Percentiles rank a stretch among this genome's conserved stretches.
Evolutionary conservation across 352 stramenopile species (phyloP).

Genomic region (Aphanomyces cochlioides): DNA sequence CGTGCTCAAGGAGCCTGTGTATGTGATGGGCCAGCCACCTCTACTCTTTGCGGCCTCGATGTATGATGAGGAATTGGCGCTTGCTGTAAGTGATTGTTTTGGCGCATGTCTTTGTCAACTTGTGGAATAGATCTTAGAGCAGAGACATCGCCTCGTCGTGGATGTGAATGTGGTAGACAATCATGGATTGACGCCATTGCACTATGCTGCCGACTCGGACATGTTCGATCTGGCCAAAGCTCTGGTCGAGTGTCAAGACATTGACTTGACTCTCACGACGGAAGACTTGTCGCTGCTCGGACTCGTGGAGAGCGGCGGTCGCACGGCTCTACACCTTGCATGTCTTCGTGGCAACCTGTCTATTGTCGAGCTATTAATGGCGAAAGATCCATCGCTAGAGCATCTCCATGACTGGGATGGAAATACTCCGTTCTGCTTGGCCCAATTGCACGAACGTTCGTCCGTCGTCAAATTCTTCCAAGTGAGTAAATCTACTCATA

Average conservation of each 20-base stretch:
- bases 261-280: slow-evolving; percentile 40
- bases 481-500: not conserved
- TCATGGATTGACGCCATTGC: slow-evolving; percentile 61
- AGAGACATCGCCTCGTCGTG: slow-evolving; percentile 30
- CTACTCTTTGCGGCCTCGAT: slow-evolving; percentile 78
- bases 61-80: slow-evolving; percentile 77
- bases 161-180: slow-evolving; percentile 67
- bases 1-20: slow-evolving; percentile 42
- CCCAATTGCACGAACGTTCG: slow-evolving; percentile 42
- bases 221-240: slow-evolving; percentile 43
- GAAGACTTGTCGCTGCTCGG: slow-evolving; percentile 33
- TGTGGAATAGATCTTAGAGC: slow-evolving; percentile 1
- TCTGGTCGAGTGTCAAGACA: not conserved
- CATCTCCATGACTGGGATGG: slow-evolving; percentile 56
- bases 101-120: not conserved
- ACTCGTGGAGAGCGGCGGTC: slow-evolving; percentile 67
- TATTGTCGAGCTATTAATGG: slow-evolving; percentile 48
- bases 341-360: slow-evolving; percentile 53
- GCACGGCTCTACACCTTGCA: slow-evolving; percentile 66
- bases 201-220: slow-evolving; percentile 74
- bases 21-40: slow-evolving; percentile 71
- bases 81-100: slow-evolving; percentile 53
- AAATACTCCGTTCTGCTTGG: slow-evolving; percentile 47
- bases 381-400: slow-evolving; percentile 37
- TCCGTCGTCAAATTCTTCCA: slow-evolving; percentile 5